Percentiles rank a stretch among this genome's conserved stretches.
Evolutionary conservation across 768 basidiomycete genomes (phyloP).

Genomic region (Boletus vinaceobasis): DNA sequence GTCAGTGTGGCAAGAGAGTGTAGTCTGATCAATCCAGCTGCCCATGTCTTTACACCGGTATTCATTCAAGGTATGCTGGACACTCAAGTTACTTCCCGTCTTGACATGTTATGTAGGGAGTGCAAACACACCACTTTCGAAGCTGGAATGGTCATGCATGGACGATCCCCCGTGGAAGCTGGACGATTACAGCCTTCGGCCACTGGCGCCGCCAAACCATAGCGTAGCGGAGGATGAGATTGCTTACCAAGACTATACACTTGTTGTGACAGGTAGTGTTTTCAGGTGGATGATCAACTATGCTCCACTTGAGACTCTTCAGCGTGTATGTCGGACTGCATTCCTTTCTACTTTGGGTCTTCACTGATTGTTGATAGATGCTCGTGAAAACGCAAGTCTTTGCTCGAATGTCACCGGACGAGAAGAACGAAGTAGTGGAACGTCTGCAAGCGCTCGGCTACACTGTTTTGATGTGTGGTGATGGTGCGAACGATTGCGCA

Average conservation of each 20-base stretch:
- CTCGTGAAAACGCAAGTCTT: slow-evolving; percentile 95
- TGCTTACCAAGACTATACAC: slow-evolving; percentile 81
- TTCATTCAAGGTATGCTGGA: slow-evolving; percentile 63
- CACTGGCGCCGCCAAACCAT: slow-evolving; percentile 67
- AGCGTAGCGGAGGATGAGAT: slow-evolving; percentile 68
- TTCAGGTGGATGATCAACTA: slow-evolving; percentile 99
- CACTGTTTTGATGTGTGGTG: slow-evolving; percentile 97
- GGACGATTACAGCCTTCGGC: slow-evolving; percentile 86
- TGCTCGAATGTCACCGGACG: slow-evolving; percentile 98
- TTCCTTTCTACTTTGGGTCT: not conserved
- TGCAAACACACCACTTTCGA: slow-evolving; percentile 49
- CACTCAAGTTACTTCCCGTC: not conserved
- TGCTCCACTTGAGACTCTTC: slow-evolving; percentile 89
- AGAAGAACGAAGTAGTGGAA: slow-evolving; percentile 98
- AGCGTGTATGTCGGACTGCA: slow-evolving; percentile 53
- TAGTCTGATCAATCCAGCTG: slow-evolving; percentile 79
- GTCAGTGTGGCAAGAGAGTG: slow-evolving; percentile 97
- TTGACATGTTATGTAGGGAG: slow-evolving; percentile 43
- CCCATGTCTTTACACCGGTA: slow-evolving; percentile 80
- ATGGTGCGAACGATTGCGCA: slow-evolving; percentile 98
- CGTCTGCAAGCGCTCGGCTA: slow-evolving; percentile 91
- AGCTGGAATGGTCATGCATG: slow-evolving; percentile 87
- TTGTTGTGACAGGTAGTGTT: slow-evolving; percentile 91
- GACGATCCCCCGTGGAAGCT: slow-evolving; percentile 84
- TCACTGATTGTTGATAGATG: slow-evolving; percentile 59